Percentiles rank a stretch among this genome's conserved stretches.
Conservation (phyloP, 495 filamentous ascomycete species). For the Acidomyces sp. region DNA sequence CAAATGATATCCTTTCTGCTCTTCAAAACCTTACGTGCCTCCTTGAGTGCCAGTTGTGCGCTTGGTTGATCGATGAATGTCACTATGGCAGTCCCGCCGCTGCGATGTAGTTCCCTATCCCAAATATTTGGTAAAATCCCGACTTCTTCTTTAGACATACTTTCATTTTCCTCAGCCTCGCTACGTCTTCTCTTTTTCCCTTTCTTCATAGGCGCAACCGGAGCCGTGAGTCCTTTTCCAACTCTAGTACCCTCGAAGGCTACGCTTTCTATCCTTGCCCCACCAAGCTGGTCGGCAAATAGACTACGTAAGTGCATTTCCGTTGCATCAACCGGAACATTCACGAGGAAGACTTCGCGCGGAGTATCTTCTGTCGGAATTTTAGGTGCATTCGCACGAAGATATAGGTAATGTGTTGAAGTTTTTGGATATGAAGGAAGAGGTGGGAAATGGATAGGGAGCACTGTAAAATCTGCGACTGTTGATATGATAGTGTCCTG, state of each 20-base stretch:
- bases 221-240: conserved; percentile 13
- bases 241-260: conserved; percentile 47
- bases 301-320: conserved; percentile 60
- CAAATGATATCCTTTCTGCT: conserved; percentile 37
- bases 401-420: conserved; percentile 73
- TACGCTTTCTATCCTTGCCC: conserved; percentile 61
- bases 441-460: conserved; percentile 37
- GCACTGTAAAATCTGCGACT: conserved; percentile 24
- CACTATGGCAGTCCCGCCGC: conserved; percentile 66
- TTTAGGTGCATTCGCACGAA: conserved; percentile 67
- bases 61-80: conserved; percentile 69
- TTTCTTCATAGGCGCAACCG: conserved; percentile 9
- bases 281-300: conserved; percentile 50
- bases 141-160: conserved; percentile 33
- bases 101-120: conserved; percentile 56
- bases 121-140: conserved; percentile 51
- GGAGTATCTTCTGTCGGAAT: conserved; percentile 49
- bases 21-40: conserved; percentile 48
- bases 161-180: conserved; percentile 36
- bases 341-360: conserved; percentile 74
- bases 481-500: conserved; percentile 8
- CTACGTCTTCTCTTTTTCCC: conserved; percentile 34
- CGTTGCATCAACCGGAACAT: conserved; percentile 76
- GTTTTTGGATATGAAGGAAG: conserved; percentile 43
- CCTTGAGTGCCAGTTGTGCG: conserved; percentile 59